Conservation (phyloP, 306 rosid species). For the Acacia confusa region DNA sequence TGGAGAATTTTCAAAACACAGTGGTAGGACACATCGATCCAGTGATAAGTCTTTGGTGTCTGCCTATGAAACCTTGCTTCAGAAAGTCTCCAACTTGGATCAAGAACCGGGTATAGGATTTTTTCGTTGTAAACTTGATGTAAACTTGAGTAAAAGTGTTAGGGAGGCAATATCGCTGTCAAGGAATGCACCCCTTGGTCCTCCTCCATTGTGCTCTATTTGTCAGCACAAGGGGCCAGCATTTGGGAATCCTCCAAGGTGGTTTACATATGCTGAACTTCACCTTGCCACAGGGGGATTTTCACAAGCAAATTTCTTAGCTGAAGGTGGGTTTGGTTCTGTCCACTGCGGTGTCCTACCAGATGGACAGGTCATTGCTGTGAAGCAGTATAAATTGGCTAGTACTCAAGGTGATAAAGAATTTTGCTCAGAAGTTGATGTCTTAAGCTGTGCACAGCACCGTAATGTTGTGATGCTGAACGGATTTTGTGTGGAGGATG, state of each 20-base stretch:
- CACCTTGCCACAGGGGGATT: constrained; percentile 87
- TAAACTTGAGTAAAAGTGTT: constrained; percentile 72
- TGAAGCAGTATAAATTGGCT: constrained; percentile 85
- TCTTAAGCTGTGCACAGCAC: constrained; percentile 96
- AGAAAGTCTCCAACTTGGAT: constrained; percentile 56
- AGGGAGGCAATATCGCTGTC: constrained; percentile 71
- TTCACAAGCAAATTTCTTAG: constrained; percentile 83
- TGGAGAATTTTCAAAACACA: constrained; percentile 48
- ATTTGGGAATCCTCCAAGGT: constrained; percentile 91
- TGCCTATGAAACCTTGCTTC: constrained; percentile 55
- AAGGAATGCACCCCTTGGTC: constrained; percentile 60
- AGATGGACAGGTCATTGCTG: constrained; percentile 83
- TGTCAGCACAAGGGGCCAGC: constrained; percentile 96
- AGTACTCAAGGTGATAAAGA: constrained; percentile 95
- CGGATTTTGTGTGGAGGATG: constrained; percentile 89
- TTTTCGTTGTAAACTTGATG: constrained; percentile 52
- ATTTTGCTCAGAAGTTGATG: constrained; percentile 96
- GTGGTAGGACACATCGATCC: constrained; percentile 37
- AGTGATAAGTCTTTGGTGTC: constrained; percentile 49
- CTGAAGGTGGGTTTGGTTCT: constrained; percentile 98
- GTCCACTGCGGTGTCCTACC: constrained; percentile 80
- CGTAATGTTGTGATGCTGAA: constrained; percentile 93
- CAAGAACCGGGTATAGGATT: constrained; percentile 55
- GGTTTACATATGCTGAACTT: constrained; percentile 84
- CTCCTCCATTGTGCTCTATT: constrained; percentile 93